A percentile compares a stretch with the other conserved stretches of the same genome.
These are phyloP conservation scores for Trametes pubescens DNA, from an alignment of 1,284 basidiomycete species.

Conservation along the genomic window DNA sequence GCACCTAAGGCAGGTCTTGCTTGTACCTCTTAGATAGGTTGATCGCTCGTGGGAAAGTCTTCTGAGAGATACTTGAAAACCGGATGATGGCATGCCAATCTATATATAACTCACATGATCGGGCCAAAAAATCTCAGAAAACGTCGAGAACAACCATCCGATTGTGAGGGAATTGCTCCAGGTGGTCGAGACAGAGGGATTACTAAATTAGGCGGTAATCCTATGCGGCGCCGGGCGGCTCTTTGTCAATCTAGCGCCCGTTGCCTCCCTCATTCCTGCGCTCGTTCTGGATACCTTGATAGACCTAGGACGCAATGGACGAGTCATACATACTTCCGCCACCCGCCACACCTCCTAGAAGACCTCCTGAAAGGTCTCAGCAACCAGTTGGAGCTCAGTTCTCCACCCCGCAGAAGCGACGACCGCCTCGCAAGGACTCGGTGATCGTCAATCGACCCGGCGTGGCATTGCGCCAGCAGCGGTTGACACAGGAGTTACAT, in stretches of 20 bases:
- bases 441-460: not conserved
- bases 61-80: not conserved
- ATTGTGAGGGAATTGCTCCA: not conserved
- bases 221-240: not conserved
- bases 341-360: not conserved
- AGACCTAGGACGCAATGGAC: not conserved
- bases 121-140: not conserved
- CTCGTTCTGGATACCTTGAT: not conserved
- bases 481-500: not conserved
- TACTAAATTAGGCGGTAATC: not conserved
- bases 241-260: not conserved
- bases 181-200: not conserved
- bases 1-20: not conserved
- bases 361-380: not conserved
- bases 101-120: not conserved
- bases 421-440: conserved; percentile 1
- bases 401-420: conserved; percentile 1
- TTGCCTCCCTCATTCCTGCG: not conserved
- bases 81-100: not conserved
- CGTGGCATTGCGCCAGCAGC: not conserved
- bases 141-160: not conserved
- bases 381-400: conserved; percentile 3
- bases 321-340: conserved; percentile 1
- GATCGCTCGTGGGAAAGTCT: not conserved
- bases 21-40: not conserved